Conservation (phyloP, 371 early-diverging fungal species). For the Actinomortierella ambigua region DNA sequence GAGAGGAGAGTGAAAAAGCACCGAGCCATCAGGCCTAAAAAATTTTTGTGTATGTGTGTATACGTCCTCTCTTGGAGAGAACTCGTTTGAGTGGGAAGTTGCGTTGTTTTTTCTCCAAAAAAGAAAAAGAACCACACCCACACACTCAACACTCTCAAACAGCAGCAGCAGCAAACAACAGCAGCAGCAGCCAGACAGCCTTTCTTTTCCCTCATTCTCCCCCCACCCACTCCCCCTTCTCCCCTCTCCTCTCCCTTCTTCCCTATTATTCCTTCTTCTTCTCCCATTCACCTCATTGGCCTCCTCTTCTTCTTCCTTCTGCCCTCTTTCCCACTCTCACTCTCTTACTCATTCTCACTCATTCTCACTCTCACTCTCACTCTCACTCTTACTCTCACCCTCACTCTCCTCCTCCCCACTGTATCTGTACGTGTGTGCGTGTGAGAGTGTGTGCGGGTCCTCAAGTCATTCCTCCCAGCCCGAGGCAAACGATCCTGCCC, state of each 20-base stretch:
- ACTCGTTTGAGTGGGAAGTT: neutral
- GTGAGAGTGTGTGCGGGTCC: no score
- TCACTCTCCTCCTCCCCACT: slow-evolving; percentile 1
- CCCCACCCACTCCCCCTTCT: neutral
- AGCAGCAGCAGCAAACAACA: no score
- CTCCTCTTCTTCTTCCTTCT: no score
- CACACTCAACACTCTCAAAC: no score
- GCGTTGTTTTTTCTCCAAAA: slow-evolving; percentile 1
- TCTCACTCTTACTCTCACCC: neutral
- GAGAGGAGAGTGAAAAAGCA: neutral
- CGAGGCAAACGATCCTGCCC: no score
- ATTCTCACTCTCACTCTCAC: neutral
- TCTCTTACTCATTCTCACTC: no score
- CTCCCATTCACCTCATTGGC: neutral
- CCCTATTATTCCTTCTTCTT: neutral
- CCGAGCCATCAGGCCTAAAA: neutral
- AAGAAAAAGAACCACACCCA: no score
- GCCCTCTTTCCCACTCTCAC: no score
- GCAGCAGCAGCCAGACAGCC: no score
- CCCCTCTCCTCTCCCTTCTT: neutral
- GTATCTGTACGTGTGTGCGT: neutral
- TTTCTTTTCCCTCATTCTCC: neutral
- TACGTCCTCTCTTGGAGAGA: neutral
- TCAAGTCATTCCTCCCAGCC: no score
- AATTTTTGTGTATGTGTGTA: neutral